These are phyloP conservation scores for Carex myosuroides DNA, from an alignment of 176 grass and related monocot genomes.

Conservation along the genomic window DNA sequence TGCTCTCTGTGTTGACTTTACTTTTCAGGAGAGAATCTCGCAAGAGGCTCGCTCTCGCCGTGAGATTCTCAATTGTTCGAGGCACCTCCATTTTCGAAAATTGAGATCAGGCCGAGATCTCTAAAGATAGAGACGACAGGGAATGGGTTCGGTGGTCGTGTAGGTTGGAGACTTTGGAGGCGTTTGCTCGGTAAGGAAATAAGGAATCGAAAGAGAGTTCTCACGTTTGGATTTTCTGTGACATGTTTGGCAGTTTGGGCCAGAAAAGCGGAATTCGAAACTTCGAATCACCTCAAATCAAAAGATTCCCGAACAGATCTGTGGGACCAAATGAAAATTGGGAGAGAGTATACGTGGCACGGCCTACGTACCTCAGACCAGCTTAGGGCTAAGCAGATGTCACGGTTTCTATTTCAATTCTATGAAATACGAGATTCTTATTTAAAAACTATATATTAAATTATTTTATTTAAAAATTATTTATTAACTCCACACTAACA, in stretches of 20 bases:
- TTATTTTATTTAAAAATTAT: too few relatives aligned
- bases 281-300: too few relatives aligned
- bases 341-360: too few relatives aligned
- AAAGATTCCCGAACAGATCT: too few relatives aligned
- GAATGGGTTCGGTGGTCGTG: neutral
- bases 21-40: constrained; percentile 64
- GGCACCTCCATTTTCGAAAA: constrained; percentile 27
- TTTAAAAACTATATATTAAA: too few relatives aligned
- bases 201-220: constrained; percentile 4
- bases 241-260: neutral
- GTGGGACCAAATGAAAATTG: too few relatives aligned
- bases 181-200: neutral
- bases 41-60: constrained; percentile 35
- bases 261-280: too few relatives aligned
- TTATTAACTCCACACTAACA: too few relatives aligned
- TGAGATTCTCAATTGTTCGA: constrained; percentile 39
- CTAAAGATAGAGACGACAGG: neutral
- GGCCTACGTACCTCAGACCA: too few relatives aligned
- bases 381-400: too few relatives aligned
- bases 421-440: too few relatives aligned
- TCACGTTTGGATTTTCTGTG: neutral
- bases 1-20: constrained; percentile 68
- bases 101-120: neutral
- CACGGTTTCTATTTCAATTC: too few relatives aligned
- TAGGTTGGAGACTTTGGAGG: neutral